Conservation (phyloP, 192 early-diverging fungal species). For the Coemansia sp. region DNA sequence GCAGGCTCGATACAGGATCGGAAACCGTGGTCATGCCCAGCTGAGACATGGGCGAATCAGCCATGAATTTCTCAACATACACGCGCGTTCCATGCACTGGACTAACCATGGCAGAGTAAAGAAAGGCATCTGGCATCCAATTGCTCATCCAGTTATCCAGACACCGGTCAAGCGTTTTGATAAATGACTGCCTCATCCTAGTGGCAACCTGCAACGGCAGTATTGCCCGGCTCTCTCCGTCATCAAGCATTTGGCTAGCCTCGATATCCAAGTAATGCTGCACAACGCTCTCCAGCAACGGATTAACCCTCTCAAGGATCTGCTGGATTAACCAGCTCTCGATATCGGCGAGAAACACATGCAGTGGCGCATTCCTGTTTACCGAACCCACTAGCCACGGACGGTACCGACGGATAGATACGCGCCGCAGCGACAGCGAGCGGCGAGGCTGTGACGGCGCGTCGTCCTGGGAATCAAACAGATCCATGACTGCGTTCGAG, state of each 20-base stretch:
- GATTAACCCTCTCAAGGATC: conserved; percentile 42
- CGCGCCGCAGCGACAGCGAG: conserved; percentile 25
- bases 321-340: conserved; percentile 55
- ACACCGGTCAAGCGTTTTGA: conserved; percentile 28
- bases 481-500: conserved; percentile 18
- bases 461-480: conserved; percentile 8
- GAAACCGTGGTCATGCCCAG: conserved; percentile 26
- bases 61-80: conserved; percentile 18
- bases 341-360: conserved; percentile 47
- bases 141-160: conserved; percentile 43
- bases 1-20: conserved; percentile 44
- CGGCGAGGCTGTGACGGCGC: conserved; percentile 16
- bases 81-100: conserved; percentile 20
- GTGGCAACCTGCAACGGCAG: conserved; percentile 26
- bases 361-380: conserved; percentile 41
- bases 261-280: conserved; percentile 51
- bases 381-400: conserved; percentile 45
- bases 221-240: conserved; percentile 7
- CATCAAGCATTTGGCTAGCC: conserved; percentile 37
- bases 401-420: conserved; percentile 25
- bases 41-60: conserved; percentile 23
- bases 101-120: conserved; percentile 26
- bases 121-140: conserved; percentile 41
- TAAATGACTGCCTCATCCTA: conserved; percentile 35
- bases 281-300: conserved; percentile 40